Percentiles rank a stretch among this genome's conserved stretches.
phyloP scores from a whole-genome alignment of 352 stramenopile genomes.

The Thalassiosira exigua region DNA sequence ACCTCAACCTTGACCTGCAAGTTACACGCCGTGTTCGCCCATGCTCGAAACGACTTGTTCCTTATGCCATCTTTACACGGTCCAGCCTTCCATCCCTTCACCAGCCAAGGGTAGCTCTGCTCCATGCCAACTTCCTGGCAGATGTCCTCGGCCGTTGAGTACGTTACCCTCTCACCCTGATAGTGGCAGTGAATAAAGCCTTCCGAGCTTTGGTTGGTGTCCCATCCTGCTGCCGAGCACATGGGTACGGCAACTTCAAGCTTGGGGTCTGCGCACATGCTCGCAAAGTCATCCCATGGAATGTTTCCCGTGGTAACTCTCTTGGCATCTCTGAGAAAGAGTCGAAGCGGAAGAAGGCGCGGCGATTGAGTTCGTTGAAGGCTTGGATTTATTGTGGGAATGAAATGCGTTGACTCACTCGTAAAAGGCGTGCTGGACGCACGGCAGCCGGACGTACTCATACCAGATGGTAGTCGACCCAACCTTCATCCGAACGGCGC shows the following conservation, averaged over 20 bases:
- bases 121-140: conserved; percentile 26
- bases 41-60: conserved; percentile 23
- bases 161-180: conserved; percentile 40
- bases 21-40: conserved; percentile 39
- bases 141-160: conserved; percentile 18
- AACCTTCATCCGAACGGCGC: conserved; percentile 56
- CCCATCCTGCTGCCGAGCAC: conserved; percentile 34
- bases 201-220: not conserved
- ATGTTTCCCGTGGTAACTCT: conserved; percentile 27
- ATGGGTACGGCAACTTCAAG: conserved; percentile 28
- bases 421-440: conserved; percentile 55
- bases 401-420: conserved; percentile 10
- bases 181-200: conserved; percentile 32
- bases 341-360: not conserved
- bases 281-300: conserved; percentile 1
- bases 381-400: no score
- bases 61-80: conserved; percentile 1
- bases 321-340: conserved; percentile 18
- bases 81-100: not conserved
- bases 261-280: conserved; percentile 56
- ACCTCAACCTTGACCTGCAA: conserved; percentile 56
- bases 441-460: conserved; percentile 60
- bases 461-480: conserved; percentile 47
- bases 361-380: no score
- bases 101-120: not conserved